Base-by-base conservation (phyloP, 2,329 filamentous ascomycete species). In the Colletotrichum aenigma region DNA sequence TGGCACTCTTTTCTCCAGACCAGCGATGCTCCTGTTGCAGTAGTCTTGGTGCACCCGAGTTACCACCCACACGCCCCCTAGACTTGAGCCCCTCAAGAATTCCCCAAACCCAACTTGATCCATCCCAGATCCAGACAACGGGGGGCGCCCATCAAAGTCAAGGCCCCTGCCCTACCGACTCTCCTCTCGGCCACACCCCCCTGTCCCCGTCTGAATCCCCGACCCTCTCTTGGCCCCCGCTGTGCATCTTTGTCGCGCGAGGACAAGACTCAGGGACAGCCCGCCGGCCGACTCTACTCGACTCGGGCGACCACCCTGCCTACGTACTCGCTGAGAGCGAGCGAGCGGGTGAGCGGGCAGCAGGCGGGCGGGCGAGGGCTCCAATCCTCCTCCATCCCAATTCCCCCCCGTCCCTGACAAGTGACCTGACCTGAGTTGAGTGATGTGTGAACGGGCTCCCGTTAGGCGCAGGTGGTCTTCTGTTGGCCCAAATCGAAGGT, bases 141-240 rank as follows among this genome's bases (percentile, higher is more conserved):
- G 43, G 58, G 56, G 48, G 34, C 52, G 66, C 66, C 71, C 66
- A 34, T 74, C 34, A 74, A 56, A 65, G 28, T 71, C 48, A 28
- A 68, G 30, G 32, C 70, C 70, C 64, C 64, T 70, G 61, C 72
- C 52, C 66, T 28, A 30, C 52, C 43, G 9, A 34, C 52, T 60
- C 21, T 52, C 32, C 55, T 66, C 65, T 70, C 60, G 65, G 28
- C 56, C 69, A 72, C 55, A 24, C 28, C 34, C 60, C 58, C 61
- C 55, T 58, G 24, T 62, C 56, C 6, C 8, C 69, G 55, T 65
- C 73, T 73, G 70, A 34, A 68, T 75, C 73, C 73, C 58, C 56
- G 73, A 68, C 32, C 28, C 67, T 66, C 55, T 75, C 69, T 68
- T 72, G 38, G 62, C 60, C 73, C 67, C 62, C 69, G 56, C 72